Conservation (phyloP, 352 stramenopile genomes). For the Phytophthora chlamydospora region DNA sequence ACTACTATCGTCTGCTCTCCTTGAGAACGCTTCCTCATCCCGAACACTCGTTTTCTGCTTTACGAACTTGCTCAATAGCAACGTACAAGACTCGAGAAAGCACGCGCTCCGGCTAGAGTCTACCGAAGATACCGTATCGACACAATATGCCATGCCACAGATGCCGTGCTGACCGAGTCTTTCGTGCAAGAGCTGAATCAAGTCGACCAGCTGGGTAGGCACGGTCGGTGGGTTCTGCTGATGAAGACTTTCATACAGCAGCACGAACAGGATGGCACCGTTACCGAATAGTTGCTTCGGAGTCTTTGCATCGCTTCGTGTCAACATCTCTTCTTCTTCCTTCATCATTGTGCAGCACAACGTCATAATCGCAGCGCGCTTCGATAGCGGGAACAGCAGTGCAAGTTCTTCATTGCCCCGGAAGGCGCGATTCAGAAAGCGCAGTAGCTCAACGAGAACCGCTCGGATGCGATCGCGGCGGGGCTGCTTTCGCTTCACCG, state of each 20-base stretch:
- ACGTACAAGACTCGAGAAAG: constrained; percentile 53
- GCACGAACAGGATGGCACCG: constrained; percentile 57
- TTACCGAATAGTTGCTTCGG: constrained; percentile 56
- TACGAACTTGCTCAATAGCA: constrained; percentile 39
- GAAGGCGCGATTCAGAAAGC: constrained; percentile 43
- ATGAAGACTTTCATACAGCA: constrained; percentile 41
- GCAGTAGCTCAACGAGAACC: constrained; percentile 48
- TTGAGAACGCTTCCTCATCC: constrained; percentile 7
- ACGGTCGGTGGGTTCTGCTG: constrained; percentile 1
- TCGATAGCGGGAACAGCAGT: constrained; percentile 23
- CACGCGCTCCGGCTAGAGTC: constrained; percentile 23
- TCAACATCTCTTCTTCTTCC: constrained; percentile 63
- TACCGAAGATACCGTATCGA: constrained; percentile 8
- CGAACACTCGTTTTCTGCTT: constrained; percentile 21
- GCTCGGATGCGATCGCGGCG: constrained; percentile 53
- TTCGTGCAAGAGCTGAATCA: constrained; percentile 52
- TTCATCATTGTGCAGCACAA: constrained; percentile 68
- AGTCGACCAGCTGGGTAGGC: constrained; percentile 17
- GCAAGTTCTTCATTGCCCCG: constrained; percentile 8
- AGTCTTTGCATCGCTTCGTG: constrained; percentile 49
- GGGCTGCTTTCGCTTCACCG: constrained; percentile 53
- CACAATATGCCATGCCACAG: constrained; percentile 47
- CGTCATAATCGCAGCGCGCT: constrained; percentile 46
- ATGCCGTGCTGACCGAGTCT: constrained; percentile 54
- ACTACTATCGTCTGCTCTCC: constrained; percentile 6